These are phyloP conservation scores for Paramecium primaurelia DNA, from an alignment of 73 alveolate genomes.

Conservation along the genomic window DNA sequence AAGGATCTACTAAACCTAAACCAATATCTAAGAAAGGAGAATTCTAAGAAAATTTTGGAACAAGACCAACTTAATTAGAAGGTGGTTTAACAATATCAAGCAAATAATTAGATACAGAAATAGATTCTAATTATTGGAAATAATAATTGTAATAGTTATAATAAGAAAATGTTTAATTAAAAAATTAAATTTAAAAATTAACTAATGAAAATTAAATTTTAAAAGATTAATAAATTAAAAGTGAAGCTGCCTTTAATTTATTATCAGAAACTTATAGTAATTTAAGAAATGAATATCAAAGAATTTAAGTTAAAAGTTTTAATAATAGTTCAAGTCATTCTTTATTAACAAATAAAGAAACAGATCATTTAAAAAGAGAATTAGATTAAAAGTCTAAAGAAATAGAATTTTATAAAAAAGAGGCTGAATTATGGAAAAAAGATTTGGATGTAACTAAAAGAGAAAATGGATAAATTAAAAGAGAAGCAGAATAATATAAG, in stretches of 20 bases:
- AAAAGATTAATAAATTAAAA: not conserved
- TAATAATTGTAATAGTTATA: not conserved
- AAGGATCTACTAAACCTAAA: not conserved
- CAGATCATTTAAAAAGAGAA: not conserved
- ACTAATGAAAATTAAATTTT: not conserved
- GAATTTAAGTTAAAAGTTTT: not conserved
- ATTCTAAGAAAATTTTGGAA: not conserved
- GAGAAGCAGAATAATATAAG: not conserved
- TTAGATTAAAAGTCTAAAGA: not conserved
- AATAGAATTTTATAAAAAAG: not conserved
- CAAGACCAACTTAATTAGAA: not conserved
- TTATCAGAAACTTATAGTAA: constrained; percentile 7
- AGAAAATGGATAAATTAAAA: not conserved
- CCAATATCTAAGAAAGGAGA: not conserved
- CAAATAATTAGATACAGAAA: not conserved
- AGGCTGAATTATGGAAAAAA: constrained; percentile 23
- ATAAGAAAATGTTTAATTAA: not conserved
- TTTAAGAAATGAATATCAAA: constrained; percentile 1
- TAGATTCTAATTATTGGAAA: not conserved
- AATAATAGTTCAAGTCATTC: constrained; percentile 34
- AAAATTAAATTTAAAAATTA: not conserved
- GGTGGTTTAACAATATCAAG: not conserved
- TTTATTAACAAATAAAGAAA: not conserved
- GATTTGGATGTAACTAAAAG: not conserved
- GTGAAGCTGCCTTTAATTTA: not conserved